phyloP scores from a whole-genome alignment of 306 rosid genomes.

The Purshia tridentata region DNA sequence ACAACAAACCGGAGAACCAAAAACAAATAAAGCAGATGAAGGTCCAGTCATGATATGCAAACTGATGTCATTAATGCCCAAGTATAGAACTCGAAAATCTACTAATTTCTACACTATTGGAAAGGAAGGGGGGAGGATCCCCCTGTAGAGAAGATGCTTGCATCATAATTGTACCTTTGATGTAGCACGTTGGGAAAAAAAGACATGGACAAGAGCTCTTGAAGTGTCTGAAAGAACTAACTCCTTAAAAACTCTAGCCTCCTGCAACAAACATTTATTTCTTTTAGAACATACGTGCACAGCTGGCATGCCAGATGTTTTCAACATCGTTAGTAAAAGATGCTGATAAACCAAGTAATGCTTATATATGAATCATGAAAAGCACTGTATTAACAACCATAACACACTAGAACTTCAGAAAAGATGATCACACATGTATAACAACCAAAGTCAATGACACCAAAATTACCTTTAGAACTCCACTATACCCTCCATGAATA shows the following conservation, averaged over 20 bases:
- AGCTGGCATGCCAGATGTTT: slow-evolving; percentile 21
- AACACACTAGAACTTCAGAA: not conserved
- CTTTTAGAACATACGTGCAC: slow-evolving; percentile 24
- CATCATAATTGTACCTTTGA: slow-evolving; percentile 61
- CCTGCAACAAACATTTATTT: slow-evolving; percentile 53
- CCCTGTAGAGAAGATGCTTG: slow-evolving; percentile 16
- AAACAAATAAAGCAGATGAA: not conserved
- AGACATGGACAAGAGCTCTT: slow-evolving; percentile 79
- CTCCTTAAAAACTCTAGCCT: slow-evolving; percentile 67
- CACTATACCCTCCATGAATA: slow-evolving; percentile 93
- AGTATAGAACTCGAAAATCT: not conserved
- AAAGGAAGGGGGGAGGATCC: not conserved
- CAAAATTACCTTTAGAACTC: slow-evolving; percentile 69
- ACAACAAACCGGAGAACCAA: not conserved
- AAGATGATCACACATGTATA: not conserved
- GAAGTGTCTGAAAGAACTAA: slow-evolving; percentile 71
- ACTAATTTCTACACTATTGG: not conserved
- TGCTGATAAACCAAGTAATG: slow-evolving; percentile 11
- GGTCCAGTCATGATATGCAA: not conserved
- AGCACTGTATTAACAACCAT: not conserved
- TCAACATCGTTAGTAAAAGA: slow-evolving; percentile 11
- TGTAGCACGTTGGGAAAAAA: slow-evolving; percentile 83
- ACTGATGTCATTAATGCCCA: not conserved
- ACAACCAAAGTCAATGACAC: not conserved
- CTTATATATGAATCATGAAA: slow-evolving; percentile 4